Base-by-base conservation (phyloP, 352 stramenopile species). In the Phytopythium oedochilum region DNA sequence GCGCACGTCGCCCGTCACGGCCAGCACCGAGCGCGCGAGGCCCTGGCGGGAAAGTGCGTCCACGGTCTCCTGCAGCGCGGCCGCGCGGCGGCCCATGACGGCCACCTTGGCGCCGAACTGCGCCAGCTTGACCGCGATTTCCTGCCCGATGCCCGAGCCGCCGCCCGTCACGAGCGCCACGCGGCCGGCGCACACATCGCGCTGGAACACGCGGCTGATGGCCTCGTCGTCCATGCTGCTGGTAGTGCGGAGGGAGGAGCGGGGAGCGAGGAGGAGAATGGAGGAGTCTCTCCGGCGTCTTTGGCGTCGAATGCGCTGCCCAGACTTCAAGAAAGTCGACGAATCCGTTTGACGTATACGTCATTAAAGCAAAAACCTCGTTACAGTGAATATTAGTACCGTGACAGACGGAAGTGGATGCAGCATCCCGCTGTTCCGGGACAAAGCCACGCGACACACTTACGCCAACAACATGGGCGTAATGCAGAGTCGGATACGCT, bases 161-260 rank as follows among this genome's bases (percentile, higher is more conserved):
- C 96, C 96, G 46, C 96, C 96, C 1, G 95, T 98, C 8, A 98
- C 75, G 29, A 98, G 75, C 44, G 86, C 94, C 42, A 98, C 92
- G 38, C 75, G 75, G 34, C 73, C 81, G n/a, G 38, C 48, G 48
- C 77, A 78, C 22, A 60, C 77, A 52, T 87, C 73, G 28, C 59
- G 55, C 42, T 73, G 66, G 61, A 93, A 93, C 28, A 85, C 71
- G 32, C 68, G 68, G 15, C 68, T 50, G 42, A 89, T 75, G 15
- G 44, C 68, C 18, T 70, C 47, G 11, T 78, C 64, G 68, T 89
- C 68, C 79, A 89, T 89, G 15, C 22, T 20, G 47, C 0, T 23
- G 14, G 23, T 1, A 20, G 9, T 31, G 43, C 15, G 0, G 0
- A 22, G 34, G 23, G 14, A 46, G 35, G 22, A 35, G 51, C 1